Conservation (phyloP, 2,329 filamentous ascomycete genomes). For the Exophiala mesophila region DNA sequence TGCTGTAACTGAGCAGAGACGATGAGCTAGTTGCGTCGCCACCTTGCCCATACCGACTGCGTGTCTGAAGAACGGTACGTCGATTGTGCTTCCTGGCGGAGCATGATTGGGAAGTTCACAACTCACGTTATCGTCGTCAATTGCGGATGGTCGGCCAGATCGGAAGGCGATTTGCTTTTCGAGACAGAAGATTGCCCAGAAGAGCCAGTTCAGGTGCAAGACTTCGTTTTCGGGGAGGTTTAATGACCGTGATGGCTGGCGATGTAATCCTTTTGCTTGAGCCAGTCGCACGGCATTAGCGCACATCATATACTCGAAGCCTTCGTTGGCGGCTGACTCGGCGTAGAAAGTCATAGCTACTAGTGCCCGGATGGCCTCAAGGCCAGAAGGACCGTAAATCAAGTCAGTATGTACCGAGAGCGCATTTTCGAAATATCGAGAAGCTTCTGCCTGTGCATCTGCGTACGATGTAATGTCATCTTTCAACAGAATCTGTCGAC, state of each 20-base stretch:
- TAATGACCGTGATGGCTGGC: neutral
- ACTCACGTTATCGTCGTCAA: slow-evolving; percentile 5
- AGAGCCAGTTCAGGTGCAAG: slow-evolving; percentile 4
- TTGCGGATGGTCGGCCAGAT: slow-evolving; percentile 4
- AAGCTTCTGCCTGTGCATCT: slow-evolving; percentile 2
- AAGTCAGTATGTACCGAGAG: slow-evolving; percentile 7
- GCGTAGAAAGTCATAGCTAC: slow-evolving; percentile 6
- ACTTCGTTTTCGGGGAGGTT: neutral
- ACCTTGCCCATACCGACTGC: neutral
- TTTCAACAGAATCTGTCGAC: slow-evolving; percentile 2
- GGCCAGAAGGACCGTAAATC: slow-evolving; percentile 6
- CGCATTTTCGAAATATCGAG: slow-evolving; percentile 9
- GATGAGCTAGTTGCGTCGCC: neutral
- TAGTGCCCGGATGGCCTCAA: slow-evolving; percentile 9
- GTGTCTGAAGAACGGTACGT: slow-evolving; percentile 2
- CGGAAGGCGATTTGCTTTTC: slow-evolving; percentile 3
- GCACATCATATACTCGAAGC: slow-evolving; percentile 8
- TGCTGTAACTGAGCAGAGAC: neutral
- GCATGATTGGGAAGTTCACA: neutral
- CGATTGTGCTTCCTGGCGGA: slow-evolving; percentile 4
- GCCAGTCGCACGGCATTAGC: slow-evolving; percentile 4
- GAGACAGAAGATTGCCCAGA: slow-evolving; percentile 4
- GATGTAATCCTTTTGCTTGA: slow-evolving; percentile 3
- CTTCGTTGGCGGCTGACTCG: neutral
- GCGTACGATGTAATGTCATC: slow-evolving; percentile 1